Base-by-base conservation (phyloP, 768 basidiomycete species). In the Chalciporus chontae region DNA sequence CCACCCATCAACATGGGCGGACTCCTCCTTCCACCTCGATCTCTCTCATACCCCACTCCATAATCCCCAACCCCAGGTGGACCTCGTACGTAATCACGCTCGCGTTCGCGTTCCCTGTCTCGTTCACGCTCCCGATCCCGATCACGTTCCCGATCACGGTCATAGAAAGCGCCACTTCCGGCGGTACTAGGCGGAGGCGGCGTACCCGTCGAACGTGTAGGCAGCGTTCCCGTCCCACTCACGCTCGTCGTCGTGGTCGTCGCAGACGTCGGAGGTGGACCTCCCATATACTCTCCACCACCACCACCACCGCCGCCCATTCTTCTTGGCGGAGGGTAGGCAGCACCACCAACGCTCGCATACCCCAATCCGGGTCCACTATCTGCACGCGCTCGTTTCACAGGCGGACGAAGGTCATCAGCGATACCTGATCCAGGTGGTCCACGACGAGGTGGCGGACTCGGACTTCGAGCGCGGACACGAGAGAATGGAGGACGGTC, bases 301-400 rank as follows among this genome's bases (percentile, higher is more conserved):
- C 21, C 21, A 2, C 21, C 21, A 4, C 21, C 21, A 21, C 21
- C 21, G 2, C 21, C 26, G 26, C 26, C 38, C n/a, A n/a, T n/a
- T 15, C 42, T 43, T 15, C 69, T 58, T 4, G 63, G 57, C 1
- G 69, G 64, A 2, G 71, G 64, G 53, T 75, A 74, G 14, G 37
- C 41, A 19, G 43, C 14, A 1, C 52, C 46, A 21, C 19, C 31
- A 13, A 34, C 38, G 13, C 31, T 31, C 9, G 31, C 13, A 14
- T 57, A 58, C 3, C 51, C 51, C 21, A 4, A 4, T 21, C 21
- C 21, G 17, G 61, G 53, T 24, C 70, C 71, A 3, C 39, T 54
- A 26, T 79, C 77, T n/a, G 78, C 77, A 2, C 77, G 69, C 1
- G 67, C 37, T 31, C 78, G 67, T 47, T 79, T 79, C 41, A 71